Conservation (phyloP, 768 basidiomycete genomes). For the Leccinum rimulosum region DNA sequence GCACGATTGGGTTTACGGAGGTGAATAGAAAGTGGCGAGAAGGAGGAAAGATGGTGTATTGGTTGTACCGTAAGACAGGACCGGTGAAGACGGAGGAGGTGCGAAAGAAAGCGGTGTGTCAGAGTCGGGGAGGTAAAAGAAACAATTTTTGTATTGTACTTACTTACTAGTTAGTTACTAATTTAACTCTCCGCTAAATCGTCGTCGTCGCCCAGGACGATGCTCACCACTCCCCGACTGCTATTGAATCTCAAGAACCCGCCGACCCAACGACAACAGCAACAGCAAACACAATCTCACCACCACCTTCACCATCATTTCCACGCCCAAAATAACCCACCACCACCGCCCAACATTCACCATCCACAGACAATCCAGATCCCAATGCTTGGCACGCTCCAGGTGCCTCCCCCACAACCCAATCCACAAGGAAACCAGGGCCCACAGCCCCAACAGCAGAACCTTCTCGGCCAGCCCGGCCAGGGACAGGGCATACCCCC, state of each 20-base stretch:
- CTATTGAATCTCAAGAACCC: slow-evolving; percentile 33
- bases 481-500: slow-evolving; percentile 61
- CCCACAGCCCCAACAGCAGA: slow-evolving; percentile 54
- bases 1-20: slow-evolving; percentile 58
- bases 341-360: slow-evolving; percentile 32
- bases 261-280: slow-evolving; percentile 23
- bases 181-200: slow-evolving; percentile 11
- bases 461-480: slow-evolving; percentile 51
- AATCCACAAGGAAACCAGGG: slow-evolving; percentile 37
- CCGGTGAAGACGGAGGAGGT: slow-evolving; percentile 31
- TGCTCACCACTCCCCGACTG: slow-evolving; percentile 35
- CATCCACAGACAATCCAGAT: slow-evolving; percentile 46
- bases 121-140: slow-evolving; percentile 53
- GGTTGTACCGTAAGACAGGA: slow-evolving; percentile 61
- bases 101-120: slow-evolving; percentile 52
- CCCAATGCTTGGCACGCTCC: slow-evolving; percentile 73
- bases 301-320: slow-evolving; percentile 32
- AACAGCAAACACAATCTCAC: slow-evolving; percentile 25
- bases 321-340: slow-evolving; percentile 26
- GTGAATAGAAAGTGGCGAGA: slow-evolving; percentile 58
- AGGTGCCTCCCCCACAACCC: slow-evolving; percentile 55
- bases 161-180: no score
- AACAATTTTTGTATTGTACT: slow-evolving; percentile 78
- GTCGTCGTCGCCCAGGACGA: slow-evolving; percentile 20
- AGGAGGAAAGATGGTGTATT: slow-evolving; percentile 85